These are phyloP conservation scores for Acanthamoeba rhysodes DNA, from an alignment of 208 protist species.

Conservation along the genomic window DNA sequence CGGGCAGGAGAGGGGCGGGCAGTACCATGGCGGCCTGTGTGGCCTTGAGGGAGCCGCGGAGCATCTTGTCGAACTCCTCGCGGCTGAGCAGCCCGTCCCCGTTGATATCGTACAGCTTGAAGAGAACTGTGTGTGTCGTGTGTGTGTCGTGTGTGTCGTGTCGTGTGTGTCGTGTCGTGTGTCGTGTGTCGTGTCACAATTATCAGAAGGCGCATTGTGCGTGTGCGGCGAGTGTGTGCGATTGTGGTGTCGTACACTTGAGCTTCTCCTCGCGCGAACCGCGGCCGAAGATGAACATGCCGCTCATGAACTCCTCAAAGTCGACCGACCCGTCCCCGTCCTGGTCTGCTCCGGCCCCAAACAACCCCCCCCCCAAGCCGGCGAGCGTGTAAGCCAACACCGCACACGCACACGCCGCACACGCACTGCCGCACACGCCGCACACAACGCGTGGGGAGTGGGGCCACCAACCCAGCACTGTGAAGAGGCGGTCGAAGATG, in stretches of 20 bases:
- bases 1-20: not conserved
- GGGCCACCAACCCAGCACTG: not conserved
- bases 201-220: not conserved
- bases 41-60: conserved; percentile 39
- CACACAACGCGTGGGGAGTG: not conserved
- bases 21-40: conserved; percentile 42
- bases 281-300: conserved; percentile 50
- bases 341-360: not conserved
- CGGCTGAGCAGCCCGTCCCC: not conserved
- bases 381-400: too few species aligned
- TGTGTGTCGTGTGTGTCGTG: too few species aligned
- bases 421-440: not conserved
- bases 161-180: too few species aligned
- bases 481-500: conserved; percentile 36
- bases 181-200: too few species aligned
- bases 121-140: not conserved
- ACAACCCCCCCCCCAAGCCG: too few species aligned
- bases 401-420: too few species aligned
- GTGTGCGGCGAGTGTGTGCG: not conserved
- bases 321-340: conserved; percentile 39
- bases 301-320: conserved; percentile 63
- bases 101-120: conserved; percentile 54
- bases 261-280: conserved; percentile 49
- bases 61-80: conserved; percentile 43
- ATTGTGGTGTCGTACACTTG: not conserved